A percentile compares a stretch with the other conserved stretches of the same genome.
Conservation (phyloP, 2,329 filamentous ascomycete species). For the Epichloe bromicola region DNA sequence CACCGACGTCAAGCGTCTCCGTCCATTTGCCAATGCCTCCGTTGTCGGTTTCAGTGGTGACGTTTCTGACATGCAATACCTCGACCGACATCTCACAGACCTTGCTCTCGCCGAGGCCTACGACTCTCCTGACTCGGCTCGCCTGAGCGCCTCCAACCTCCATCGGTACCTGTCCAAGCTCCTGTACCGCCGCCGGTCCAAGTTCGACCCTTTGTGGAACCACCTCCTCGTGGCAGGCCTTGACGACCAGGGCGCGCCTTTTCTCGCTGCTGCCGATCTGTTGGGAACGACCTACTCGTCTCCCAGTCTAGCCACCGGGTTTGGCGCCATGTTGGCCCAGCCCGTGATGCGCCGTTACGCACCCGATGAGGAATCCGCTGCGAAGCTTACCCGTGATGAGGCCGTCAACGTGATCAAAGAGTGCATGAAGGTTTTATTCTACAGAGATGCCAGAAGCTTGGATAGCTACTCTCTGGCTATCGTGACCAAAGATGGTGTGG, state of each 20-base stretch:
- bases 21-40: conserved; percentile 69
- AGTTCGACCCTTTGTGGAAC: conserved; percentile 98
- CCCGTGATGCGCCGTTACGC: conserved; percentile 77
- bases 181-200: conserved; percentile 85
- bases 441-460: conserved; percentile 86
- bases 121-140: conserved; percentile 28
- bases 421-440: conserved; percentile 97
- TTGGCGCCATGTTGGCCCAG: conserved; percentile 83
- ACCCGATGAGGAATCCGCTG: conserved; percentile 68
- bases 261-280: conserved; percentile 83
- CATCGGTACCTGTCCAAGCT: conserved; percentile 95
- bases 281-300: conserved; percentile 84
- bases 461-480: conserved; percentile 87
- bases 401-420: conserved; percentile 74
- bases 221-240: conserved; percentile 82
- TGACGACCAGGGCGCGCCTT: conserved; percentile 66
- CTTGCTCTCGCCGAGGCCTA: conserved; percentile 87
- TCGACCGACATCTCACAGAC: conserved; percentile 79
- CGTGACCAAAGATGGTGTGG: conserved; percentile 77
- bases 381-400: conserved; percentile 59
- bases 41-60: conserved; percentile 93
- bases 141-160: conserved; percentile 81
- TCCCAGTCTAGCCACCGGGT: conserved; percentile 84
- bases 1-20: conserved; percentile 90
- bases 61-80: conserved; percentile 97